These are phyloP conservation scores for Pseudogymnoascus sp. DNA, from an alignment of 2,329 filamentous ascomycete genomes.

Conservation along the genomic window DNA sequence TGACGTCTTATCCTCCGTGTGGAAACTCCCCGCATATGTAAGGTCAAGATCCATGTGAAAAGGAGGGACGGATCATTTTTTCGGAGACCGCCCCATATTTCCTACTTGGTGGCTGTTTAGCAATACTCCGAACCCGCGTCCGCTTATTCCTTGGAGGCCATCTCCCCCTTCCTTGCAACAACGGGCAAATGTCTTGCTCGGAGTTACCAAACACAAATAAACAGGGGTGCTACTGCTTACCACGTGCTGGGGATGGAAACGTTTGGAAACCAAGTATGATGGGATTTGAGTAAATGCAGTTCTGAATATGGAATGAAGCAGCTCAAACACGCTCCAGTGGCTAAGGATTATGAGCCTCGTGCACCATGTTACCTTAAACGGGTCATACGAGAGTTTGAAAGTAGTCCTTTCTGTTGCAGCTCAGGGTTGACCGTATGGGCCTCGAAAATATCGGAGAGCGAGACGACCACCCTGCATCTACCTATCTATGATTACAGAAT, in stretches of 20 bases:
- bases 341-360: background rate
- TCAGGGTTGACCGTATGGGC: background rate
- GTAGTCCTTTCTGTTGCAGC: background rate
- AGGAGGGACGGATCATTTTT: background rate
- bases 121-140: background rate
- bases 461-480: background rate
- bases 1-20: background rate
- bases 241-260: background rate
- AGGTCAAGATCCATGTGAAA: background rate
- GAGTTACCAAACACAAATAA: background rate
- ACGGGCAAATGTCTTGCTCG: background rate
- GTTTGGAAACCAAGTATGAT: background rate
- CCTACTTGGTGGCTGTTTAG: background rate
- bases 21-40: background rate
- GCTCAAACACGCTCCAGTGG: background rate
- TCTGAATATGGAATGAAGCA: background rate
- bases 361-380: background rate
- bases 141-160: background rate
- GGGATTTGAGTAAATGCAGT: background rate
- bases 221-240: background rate
- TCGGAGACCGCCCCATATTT: constrained; percentile 1
- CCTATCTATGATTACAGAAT: background rate
- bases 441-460: background rate
- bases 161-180: background rate
- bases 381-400: background rate